Conservation (phyloP, 2,329 filamentous ascomycete species). For the Sporothrix luriei region DNA sequence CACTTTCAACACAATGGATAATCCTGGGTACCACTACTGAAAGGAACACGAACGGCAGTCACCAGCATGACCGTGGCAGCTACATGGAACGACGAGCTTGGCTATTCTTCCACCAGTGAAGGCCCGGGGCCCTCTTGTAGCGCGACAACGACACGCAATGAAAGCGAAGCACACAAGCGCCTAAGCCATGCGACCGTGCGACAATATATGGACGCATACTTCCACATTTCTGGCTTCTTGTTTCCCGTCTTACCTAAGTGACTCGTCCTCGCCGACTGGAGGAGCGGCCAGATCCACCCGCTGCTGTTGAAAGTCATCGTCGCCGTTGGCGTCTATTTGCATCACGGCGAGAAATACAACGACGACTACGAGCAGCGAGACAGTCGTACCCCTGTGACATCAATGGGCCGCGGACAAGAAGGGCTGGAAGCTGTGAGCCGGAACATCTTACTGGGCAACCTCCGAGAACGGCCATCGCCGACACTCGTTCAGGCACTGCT, state of each 20-base stretch:
- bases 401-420: background rate
- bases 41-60: too few species aligned
- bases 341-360: constrained; percentile 32
- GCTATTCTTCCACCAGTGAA: background rate
- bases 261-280: constrained; percentile 39
- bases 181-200: constrained; percentile 5
- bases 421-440: constrained; percentile 7
- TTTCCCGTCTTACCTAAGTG: constrained; percentile 38
- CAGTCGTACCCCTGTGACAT: background rate
- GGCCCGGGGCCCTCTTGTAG: background rate
- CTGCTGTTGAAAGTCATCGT: constrained; percentile 38
- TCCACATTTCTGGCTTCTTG: constrained; percentile 33
- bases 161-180: background rate
- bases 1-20: constrained; percentile 48
- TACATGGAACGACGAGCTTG: background rate
- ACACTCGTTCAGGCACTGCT: constrained; percentile 15
- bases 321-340: background rate
- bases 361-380: background rate
- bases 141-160: background rate
- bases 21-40: constrained; percentile 43
- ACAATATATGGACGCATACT: constrained; percentile 37
- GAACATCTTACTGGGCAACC: background rate
- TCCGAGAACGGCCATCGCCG: background rate
- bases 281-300: constrained; percentile 35
- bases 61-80: too few species aligned